Conservation (phyloP, 805 yeast genomes). For the Candida succiphila region DNA sequence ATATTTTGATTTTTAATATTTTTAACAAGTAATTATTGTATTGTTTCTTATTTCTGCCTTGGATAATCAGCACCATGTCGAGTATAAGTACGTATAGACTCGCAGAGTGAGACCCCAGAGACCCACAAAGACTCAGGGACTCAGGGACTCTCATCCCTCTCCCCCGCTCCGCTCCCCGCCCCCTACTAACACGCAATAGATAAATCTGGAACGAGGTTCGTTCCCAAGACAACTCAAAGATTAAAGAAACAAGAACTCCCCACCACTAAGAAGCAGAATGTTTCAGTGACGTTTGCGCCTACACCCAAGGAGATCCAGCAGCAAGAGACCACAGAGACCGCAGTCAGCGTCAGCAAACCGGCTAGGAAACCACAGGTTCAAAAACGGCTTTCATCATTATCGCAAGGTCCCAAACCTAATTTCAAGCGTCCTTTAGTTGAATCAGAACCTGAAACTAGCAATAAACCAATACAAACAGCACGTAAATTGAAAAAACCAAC, state of each 20-base stretch:
- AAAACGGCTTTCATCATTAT: conserved; percentile 12
- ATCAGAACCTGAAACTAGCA: too few relatives aligned
- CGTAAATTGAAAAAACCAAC: neutral
- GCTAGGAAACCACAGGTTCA: conserved; percentile 2
- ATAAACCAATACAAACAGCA: neutral
- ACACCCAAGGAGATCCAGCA: neutral
- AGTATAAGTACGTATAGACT: conserved; percentile 8
- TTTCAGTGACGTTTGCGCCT: neutral
- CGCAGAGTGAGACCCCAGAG: conserved; percentile 23
- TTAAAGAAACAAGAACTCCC: too few relatives aligned
- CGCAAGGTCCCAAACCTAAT: neutral
- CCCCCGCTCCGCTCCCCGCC: neutral
- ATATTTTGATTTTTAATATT: too few relatives aligned
- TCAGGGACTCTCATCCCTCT: neutral
- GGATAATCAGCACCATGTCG: conserved; percentile 9
- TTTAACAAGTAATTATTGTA: too few relatives aligned
- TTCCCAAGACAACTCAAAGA: conserved; percentile 41
- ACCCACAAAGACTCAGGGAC: conserved; percentile 30
- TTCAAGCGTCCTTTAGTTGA: too few relatives aligned
- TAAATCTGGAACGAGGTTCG: conserved; percentile 52
- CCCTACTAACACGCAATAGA: conserved; percentile 9
- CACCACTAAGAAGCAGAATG: conserved; percentile 4
- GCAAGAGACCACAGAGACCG: neutral
- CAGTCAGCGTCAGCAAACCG: conserved; percentile 1
- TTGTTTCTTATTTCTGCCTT: too few relatives aligned